phyloP scores from a whole-genome alignment of 192 early-diverging fungal genomes.

The Mortierella alpina region DNA sequence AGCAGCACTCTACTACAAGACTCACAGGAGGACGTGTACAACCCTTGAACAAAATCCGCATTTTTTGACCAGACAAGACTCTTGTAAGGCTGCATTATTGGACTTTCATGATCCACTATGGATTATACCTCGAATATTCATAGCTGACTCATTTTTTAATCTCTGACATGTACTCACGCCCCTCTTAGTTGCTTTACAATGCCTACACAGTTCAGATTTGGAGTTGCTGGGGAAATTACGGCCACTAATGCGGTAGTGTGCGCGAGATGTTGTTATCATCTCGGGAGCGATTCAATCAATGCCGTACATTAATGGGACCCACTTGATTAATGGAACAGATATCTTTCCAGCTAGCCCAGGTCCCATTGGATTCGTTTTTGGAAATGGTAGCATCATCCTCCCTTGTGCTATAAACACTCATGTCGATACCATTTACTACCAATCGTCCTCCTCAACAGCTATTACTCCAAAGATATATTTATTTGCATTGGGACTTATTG shows the following conservation, averaged over 20 bases:
- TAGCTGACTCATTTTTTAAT: slow-evolving; percentile 13
- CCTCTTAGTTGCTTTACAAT: slow-evolving; percentile 16
- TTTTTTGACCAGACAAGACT: no score
- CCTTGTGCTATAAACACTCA: slow-evolving; percentile 22
- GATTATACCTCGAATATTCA: slow-evolving; percentile 1
- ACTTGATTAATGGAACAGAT: slow-evolving; percentile 25
- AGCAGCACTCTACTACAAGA: no score
- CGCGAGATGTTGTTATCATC: slow-evolving; percentile 1
- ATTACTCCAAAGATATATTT: slow-evolving; percentile 24
- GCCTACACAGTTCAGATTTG: slow-evolving; percentile 5
- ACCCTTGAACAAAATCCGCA: no score
- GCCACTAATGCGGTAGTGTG: neutral
- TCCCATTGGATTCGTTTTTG: slow-evolving; percentile 19
- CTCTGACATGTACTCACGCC: slow-evolving; percentile 3
- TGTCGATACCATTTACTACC: slow-evolving; percentile 17
- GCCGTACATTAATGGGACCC: slow-evolving; percentile 21
- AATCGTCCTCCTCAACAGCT: slow-evolving; percentile 18
- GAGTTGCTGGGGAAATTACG: neutral
- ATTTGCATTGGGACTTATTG: slow-evolving; percentile 23
- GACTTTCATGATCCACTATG: neutral
- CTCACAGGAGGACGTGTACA: no score
- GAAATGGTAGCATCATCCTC: slow-evolving; percentile 34
- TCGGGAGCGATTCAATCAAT: neutral
- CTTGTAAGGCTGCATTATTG: neutral
- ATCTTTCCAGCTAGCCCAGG: slow-evolving; percentile 18